Conservation (phyloP, 2,329 filamentous ascomycete species). For the Passalora sequoiae region DNA sequence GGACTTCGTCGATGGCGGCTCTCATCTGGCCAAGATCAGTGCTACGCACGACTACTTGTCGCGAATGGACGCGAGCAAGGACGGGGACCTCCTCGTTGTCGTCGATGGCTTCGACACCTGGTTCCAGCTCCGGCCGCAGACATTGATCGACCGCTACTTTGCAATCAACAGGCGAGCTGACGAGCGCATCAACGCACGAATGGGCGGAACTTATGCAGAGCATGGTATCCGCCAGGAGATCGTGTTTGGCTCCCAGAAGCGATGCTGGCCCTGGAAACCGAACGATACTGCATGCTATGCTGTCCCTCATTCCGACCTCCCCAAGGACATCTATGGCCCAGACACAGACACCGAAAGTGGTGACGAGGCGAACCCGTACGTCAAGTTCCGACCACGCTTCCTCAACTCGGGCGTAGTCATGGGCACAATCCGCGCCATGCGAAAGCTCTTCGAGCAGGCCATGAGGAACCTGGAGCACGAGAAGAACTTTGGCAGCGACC, state of each 20-base stretch:
- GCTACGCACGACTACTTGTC: conserved; percentile 25
- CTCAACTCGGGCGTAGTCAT: conserved; percentile 24
- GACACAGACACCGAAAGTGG: conserved; percentile 46
- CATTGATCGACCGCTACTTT: conserved; percentile 47
- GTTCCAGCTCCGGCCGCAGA: conserved; percentile 60
- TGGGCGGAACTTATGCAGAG: conserved; percentile 6
- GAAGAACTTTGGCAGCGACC: conserved; percentile 32
- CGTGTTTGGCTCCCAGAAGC: conserved; percentile 53
- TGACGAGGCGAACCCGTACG: conserved; percentile 32
- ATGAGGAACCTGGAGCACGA: conserved; percentile 28
- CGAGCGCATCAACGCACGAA: conserved; percentile 30
- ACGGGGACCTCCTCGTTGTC: conserved; percentile 56
- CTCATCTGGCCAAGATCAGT: conserved; percentile 28
- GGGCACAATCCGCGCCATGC: conserved; percentile 25
- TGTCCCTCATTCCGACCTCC: conserved; percentile 49
- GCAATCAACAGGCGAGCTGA: conserved; percentile 42
- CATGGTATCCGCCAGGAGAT: conserved; percentile 49
- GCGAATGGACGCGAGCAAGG: conserved; percentile 12
- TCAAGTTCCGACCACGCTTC: conserved; percentile 43
- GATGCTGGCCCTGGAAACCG: conserved; percentile 43
- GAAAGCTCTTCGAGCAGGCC: conserved; percentile 29
- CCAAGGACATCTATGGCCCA: conserved; percentile 45
- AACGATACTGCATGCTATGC: conserved; percentile 49
- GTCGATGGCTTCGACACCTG: conserved; percentile 60
- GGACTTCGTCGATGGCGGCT: conserved; percentile 30